Base-by-base conservation (phyloP, 108 stramenopile species). In the Skeletonema marinoi region DNA sequence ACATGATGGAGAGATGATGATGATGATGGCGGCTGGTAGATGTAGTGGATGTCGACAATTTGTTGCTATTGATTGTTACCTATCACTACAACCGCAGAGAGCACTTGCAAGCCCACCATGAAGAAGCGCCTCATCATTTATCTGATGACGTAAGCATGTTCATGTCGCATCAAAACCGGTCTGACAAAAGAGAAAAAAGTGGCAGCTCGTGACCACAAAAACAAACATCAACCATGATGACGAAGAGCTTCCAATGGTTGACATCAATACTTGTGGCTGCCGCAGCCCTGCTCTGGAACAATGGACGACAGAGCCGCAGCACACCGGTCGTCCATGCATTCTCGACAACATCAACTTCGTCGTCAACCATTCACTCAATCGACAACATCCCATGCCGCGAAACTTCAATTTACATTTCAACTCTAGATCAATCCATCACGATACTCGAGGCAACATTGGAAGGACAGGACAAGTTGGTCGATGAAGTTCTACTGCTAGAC, bases 401-500 rank as follows among this genome's bases (percentile, higher is more conserved):
- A 77, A 74, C 87, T 19, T 25, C 44, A 6, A 73, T 85, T 38
- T 82, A 75, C 25, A 36, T 89, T 16, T 65, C 73, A 3, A 61
- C n/a, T 30, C 41, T 84, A 1, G 48, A 81, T 31, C 84, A 84
- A 11, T 63, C 56, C 6, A 66, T 90, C 4, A 80, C 81, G 2
- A 78, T 90, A 16, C 78, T 90, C 19, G 90, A 90, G 70, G 90
- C 88, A 21, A 88, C 90, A 8, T 84, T 86, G 3, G 79, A 82
- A 32, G 48, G 88, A 33, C 90, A 90, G 67, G 86, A 87, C 42
- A 71, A 73, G 12, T 72, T 90, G 31, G 86, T 90, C 32, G 77
- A 90, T 31, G 54, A 77, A 42, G 87, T 86, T 32, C 68, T 88
- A 44, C 64, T 58, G 39, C 51, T 80, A n/a, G 77, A 84, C 25